Evolutionary conservation across 2,329 filamentous ascomycete genomes (phyloP).

Genomic region (Immersiporthe knoxdaviesiana): DNA sequence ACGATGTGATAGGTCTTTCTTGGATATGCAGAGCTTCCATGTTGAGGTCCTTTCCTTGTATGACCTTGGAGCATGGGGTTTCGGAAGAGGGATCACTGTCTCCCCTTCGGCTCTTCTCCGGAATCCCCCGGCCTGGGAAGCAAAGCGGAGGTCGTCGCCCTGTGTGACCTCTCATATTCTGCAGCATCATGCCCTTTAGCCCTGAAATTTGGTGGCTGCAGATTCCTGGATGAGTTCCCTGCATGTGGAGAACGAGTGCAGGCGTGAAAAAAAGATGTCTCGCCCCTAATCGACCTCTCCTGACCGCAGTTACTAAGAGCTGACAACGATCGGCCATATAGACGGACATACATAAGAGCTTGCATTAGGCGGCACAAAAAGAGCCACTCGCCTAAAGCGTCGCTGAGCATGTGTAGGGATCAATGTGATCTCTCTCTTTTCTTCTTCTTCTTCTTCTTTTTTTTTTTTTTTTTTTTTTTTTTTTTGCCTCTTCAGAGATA

Average conservation of each 20-base stretch:
- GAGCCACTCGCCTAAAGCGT: not conserved
- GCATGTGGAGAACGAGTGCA: not conserved
- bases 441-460: no score
- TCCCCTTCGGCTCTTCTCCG: constrained; percentile 8
- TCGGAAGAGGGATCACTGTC: not conserved
- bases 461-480: no score
- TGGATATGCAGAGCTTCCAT: not conserved
- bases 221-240: not conserved
- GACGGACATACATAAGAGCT: not conserved
- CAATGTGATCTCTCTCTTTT: not conserved
- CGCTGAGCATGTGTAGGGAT: not conserved
- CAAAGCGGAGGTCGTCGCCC: not conserved
- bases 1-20: not conserved
- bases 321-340: not conserved
- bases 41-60: not conserved
- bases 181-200: not conserved
- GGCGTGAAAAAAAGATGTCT: no score
- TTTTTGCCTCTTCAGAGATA: not conserved
- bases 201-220: not conserved
- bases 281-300: no score
- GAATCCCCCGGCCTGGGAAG: not conserved
- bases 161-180: not conserved
- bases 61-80: not conserved
- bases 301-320: not conserved
- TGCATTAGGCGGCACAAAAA: not conserved